Evolutionary conservation across 768 basidiomycete species (phyloP).

Genomic region (Auricularia sp.): DNA sequence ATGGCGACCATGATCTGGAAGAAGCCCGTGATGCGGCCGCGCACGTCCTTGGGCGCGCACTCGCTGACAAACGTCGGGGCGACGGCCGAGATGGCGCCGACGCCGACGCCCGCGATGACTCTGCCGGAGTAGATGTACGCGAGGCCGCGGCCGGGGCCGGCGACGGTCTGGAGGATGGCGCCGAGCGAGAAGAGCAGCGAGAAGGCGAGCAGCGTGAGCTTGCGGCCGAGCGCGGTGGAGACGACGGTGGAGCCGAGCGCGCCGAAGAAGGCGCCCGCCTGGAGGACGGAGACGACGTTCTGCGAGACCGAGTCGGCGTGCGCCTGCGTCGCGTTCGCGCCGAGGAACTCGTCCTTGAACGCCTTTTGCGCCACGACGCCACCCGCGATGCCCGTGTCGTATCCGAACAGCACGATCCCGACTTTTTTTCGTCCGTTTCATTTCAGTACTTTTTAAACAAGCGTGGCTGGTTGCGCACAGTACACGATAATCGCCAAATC

Average conservation of each 20-base stretch:
- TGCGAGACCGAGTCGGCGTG: no score
- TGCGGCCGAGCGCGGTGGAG: constrained; percentile 61
- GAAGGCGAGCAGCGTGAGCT: constrained; percentile 50
- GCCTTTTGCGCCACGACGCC: constrained; percentile 57
- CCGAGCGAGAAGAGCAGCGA: constrained; percentile 57
- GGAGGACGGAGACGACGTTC: constrained; percentile 75
- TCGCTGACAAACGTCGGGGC: constrained; percentile 82
- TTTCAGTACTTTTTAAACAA: no score
- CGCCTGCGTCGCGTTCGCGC: constrained; percentile 20
- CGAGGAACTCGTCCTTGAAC: constrained; percentile 55
- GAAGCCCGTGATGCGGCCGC: constrained; percentile 74
- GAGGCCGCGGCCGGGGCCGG: constrained; percentile 45
- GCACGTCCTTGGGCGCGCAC: constrained; percentile 76
- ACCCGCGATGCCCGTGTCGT: constrained; percentile 59
- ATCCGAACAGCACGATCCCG: constrained; percentile 71
- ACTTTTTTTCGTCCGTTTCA: no score
- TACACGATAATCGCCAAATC: no score
- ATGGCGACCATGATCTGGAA: constrained; percentile 83
- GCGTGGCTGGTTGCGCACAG: no score
- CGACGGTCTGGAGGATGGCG: constrained; percentile 63
- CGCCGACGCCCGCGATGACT: constrained; percentile 68
- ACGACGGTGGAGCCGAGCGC: constrained; percentile 63
- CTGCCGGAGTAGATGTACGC: constrained; percentile 71
- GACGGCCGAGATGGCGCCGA: constrained; percentile 75
- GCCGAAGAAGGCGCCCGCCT: constrained; percentile 84